Base-by-base conservation (phyloP, 306 rosid genomes). In the Abrus pulchellus region DNA sequence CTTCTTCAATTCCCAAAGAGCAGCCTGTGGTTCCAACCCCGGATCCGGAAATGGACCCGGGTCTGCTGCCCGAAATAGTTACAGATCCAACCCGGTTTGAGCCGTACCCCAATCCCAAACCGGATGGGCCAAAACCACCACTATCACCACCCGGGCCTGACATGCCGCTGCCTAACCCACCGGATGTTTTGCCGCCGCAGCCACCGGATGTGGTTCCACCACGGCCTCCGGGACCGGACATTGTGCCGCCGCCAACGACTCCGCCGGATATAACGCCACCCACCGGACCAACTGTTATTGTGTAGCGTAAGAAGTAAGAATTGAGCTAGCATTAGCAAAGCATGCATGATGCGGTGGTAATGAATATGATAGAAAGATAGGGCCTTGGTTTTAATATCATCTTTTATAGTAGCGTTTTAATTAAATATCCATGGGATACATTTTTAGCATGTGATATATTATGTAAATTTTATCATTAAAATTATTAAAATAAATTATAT, bases 151-250 rank as follows among this genome's bases (percentile, higher is more conserved):
- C 85, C 2, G 84, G 85, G 0, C 82, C 60, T 0, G 88, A 89
- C 6, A 73, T 62, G 0, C 90, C 88, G 1, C 52, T 30, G 11
- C 90, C 87, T 0, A 71, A 38, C 28, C 91, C 90, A 8, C 92
- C 91, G 0, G 90, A 75, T 0, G 62, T 53, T 14, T 7, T 80
- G 48, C 94, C 89, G 0, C 90, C 89, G 0, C 68, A 1, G 5
- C 71, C 86, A 10, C 93, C 93, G 3, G 91, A 83, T 13, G 52
- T 77, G 9, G 67, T 82, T 40, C 93, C 91, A 1, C 93, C 86
- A 13, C 86, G 74, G 10, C 84, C 86, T 1, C 89, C 90, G 3
- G 75, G 76, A 47, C 93, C 93, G 6, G 94, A 82, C 30, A 78
- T 83, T 9, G 55, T 88, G 9, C 93, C 90, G 3, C 93, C 88